Evolutionary conservation across 345 rosid genomes (phyloP).

Genomic region (Euphorbia peplus): DNA sequence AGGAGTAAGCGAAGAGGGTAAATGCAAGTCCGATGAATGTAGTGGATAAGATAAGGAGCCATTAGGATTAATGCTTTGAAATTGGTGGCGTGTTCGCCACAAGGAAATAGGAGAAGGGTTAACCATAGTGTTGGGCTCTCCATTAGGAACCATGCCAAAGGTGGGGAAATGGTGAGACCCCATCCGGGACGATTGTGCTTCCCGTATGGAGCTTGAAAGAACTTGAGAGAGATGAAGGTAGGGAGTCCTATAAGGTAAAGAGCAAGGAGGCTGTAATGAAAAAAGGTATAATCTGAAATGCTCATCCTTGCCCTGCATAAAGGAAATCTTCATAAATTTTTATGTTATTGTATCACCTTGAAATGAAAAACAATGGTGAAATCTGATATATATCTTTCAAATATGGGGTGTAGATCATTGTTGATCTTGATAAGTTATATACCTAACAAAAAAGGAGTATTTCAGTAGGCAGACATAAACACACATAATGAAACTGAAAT

Average conservation of each 20-base stretch:
- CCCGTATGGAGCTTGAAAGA: slow-evolving; percentile 89
- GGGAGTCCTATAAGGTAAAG: slow-evolving; percentile 62
- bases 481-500: neutral
- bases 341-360: neutral
- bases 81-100: slow-evolving; percentile 51
- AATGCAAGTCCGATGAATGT: slow-evolving; percentile 67
- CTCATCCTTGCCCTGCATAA: slow-evolving; percentile 1
- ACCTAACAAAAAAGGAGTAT: neutral
- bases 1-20: slow-evolving; percentile 69
- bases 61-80: slow-evolving; percentile 57
- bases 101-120: slow-evolving; percentile 63
- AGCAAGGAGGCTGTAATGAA: slow-evolving; percentile 45
- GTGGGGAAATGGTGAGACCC: slow-evolving; percentile 75
- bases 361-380: neutral
- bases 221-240: slow-evolving; percentile 55
- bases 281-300: slow-evolving; percentile 46
- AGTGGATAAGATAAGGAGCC: slow-evolving; percentile 70
- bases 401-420: neutral
- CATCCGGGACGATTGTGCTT: slow-evolving; percentile 88
- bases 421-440: neutral
- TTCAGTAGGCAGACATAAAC: neutral
- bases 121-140: slow-evolving; percentile 86
- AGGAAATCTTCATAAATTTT: neutral
- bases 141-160: slow-evolving; percentile 92
- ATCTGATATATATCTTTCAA: neutral